Percentiles rank a stretch among this genome's conserved stretches.
phyloP scores from a whole-genome alignment of 345 rosid species.

The Acer negundo region DNA sequence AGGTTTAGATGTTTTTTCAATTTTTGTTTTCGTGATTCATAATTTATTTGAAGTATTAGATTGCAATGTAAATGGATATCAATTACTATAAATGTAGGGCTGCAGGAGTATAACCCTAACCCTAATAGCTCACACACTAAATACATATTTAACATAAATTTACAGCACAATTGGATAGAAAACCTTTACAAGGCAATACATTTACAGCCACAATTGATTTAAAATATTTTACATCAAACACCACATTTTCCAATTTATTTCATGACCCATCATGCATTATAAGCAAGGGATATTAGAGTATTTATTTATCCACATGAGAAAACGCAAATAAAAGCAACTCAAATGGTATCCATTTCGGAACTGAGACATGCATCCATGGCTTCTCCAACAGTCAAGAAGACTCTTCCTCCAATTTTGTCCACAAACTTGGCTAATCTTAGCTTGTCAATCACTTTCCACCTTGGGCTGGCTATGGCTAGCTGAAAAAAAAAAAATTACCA shows the following conservation, averaged over 20 bases:
- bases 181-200: not conserved
- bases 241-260: not conserved
- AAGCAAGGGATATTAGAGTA: not conserved
- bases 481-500: slow-evolving; percentile 19
- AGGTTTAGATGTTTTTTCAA: no score
- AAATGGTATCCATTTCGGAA: slow-evolving; percentile 20
- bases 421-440: slow-evolving; percentile 60
- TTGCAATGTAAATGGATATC: no score
- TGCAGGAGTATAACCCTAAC: no score
- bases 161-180: not conserved
- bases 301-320: not conserved
- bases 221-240: not conserved
- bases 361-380: slow-evolving; percentile 59
- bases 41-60: no score
- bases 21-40: no score
- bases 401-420: slow-evolving; percentile 59
- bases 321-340: slow-evolving; percentile 1
- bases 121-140: no score
- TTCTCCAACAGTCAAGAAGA: slow-evolving; percentile 68
- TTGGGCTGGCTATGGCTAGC: slow-evolving; percentile 78
- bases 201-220: not conserved
- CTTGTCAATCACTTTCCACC: slow-evolving; percentile 86
- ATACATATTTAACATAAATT: not conserved
- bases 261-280: not conserved
- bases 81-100: no score